Base-by-base conservation (phyloP, 805 yeast species). In the Ogataea minuta region DNA sequence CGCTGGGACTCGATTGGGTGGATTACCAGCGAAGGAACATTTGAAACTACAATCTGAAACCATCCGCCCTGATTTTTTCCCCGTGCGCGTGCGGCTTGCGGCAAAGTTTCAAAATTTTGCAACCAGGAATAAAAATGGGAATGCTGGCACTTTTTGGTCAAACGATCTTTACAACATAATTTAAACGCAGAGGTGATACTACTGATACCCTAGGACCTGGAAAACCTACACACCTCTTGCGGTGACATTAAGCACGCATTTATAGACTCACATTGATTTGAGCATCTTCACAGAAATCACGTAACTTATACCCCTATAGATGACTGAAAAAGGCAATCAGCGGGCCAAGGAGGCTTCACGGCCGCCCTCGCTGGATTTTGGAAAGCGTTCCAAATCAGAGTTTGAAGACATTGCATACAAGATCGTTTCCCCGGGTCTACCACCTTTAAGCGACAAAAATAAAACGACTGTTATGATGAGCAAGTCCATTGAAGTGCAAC, bases 1-100 rank as follows among this genome's bases (percentile, higher is more conserved):
- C 60, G 4, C 57, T 77, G 16, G 72, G 68, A 0, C 64, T 74
- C 9, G 52, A 50, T 11, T 54, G 57, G 57, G 53, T 54, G 10
- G 50, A 49, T 3, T 54, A 53, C 31, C 9, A 27, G 31, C 49
- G 49, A 20, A 26, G 59, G 14, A 48, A 50, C 35, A 41, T 54
- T 14, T 54, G 33, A 40, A 15, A 28, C 17, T 30, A 26, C n/a
- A 24, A 37, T 54, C 23, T 54, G 40, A 42, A 28, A 43, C 36
- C 42, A 14, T 2, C 26, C 28, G 38, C 41, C 32, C 33, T 27
- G 19, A 17, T 15, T 23, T 28, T 25, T 9, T 24, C 9, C 15
- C 33, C 9, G 28, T 20, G 27, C 21, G 35, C 36, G 39, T 40
- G 45, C 45, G 45, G 48, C 48, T 32, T 37, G 30, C 36, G 21